Base-by-base conservation (phyloP, 2,329 filamentous ascomycete species). In the Raffaelea albimanens region DNA sequence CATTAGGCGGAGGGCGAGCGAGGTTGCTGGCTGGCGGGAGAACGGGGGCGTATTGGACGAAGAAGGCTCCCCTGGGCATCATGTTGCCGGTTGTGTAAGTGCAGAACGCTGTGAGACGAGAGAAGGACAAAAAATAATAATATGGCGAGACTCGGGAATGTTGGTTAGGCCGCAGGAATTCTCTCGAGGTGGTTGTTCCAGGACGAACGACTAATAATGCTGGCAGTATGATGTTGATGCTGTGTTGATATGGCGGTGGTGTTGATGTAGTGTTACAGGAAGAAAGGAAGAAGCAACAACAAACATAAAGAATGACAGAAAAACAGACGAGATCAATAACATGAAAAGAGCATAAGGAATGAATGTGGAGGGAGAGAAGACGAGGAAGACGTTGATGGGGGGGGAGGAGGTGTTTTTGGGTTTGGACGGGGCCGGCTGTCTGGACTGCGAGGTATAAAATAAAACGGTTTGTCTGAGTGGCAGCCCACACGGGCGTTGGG, bases 391-490 rank as follows among this genome's bases (percentile, higher is more conserved):
- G 34, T n/a, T 38, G 34, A 38, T 38, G 46, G 21, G 13, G 46
- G 39, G 21, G n/a, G 44, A 34, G 41, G 44, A 43, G 40, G 45
- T n/a, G 45, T 40, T 51, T 53, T 49, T 52, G 48, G 48, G 20
- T 43, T 19, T 34, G 33, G 20, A 49, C 39, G 23, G 40, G 31
- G 11, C 38, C 42, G 13, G 38, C 23, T 21, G 34, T 33, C 29
- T 22, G 20, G 46, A 40, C 8, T 20, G 11, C 11, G 11, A 46
- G 29, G 33, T 36, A 43, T 42, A 46, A 29, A 29, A 29, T 43
- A 45, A 48, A 50, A 50, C 48, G 52, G 48, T 45, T 50, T 52
- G 52, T 49, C 47, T 38, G 52, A 50, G 51, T 48, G 45, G 48
- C 36, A 48, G 46, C 43, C 45, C 49, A 48, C 41, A 44, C 34